phyloP scores from a whole-genome alignment of 345 rosid genomes.

The Psidium guajava region DNA sequence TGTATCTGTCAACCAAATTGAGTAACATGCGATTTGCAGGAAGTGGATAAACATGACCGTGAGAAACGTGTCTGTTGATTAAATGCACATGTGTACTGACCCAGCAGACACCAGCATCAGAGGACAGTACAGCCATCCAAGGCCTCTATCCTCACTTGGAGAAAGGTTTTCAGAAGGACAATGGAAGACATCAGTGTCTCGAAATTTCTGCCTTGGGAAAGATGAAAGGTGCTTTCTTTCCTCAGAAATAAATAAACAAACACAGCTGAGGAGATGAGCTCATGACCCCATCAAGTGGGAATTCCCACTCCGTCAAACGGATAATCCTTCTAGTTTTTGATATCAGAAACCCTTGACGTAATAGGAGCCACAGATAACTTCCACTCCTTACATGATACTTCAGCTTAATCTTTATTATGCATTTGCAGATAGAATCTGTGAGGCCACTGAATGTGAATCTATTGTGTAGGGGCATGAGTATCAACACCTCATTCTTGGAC shows the following conservation, averaged over 20 bases:
- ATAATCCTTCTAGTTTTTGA: background rate
- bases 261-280: background rate
- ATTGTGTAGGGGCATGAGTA: background rate
- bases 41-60: background rate
- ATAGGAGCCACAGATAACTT: background rate
- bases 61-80: background rate
- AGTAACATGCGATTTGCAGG: background rate
- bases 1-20: background rate
- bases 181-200: background rate
- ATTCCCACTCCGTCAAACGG: background rate
- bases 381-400: background rate
- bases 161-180: background rate
- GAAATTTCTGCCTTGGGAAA: background rate
- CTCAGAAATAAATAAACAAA: background rate
- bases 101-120: background rate
- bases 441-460: background rate
- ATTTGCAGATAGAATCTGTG: background rate
- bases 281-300: background rate
- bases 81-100: background rate
- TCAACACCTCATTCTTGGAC: background rate
- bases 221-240: background rate
- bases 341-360: background rate
- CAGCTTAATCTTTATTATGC: background rate
- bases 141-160: background rate
- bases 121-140: background rate